Percentiles rank a stretch among this genome's conserved stretches.
These are phyloP conservation scores for Citrus mangshanensis DNA, from an alignment of 345 rosid genomes.

Conservation along the genomic window DNA sequence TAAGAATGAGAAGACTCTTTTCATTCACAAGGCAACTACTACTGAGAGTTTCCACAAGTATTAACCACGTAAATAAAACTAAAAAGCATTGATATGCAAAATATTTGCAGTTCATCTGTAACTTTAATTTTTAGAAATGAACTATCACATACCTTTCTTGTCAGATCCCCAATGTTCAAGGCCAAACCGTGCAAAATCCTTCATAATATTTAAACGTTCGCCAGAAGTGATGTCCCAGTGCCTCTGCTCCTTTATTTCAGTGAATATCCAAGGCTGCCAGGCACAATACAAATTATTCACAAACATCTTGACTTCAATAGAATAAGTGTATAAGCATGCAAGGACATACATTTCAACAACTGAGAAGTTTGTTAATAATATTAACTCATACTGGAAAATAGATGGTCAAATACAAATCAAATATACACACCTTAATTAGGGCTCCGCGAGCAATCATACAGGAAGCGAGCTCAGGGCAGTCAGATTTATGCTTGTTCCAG, in stretches of 20 bases:
- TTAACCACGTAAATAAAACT: background rate
- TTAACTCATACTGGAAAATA: background rate
- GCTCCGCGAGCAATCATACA: constrained; percentile 98
- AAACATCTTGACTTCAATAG: background rate
- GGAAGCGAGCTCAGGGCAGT: constrained; percentile 74
- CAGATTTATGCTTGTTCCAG: constrained; percentile 75
- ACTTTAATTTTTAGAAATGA: background rate
- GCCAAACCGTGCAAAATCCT: constrained; percentile 76
- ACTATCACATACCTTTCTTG: constrained; percentile 51
- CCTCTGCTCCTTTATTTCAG: constrained; percentile 95
- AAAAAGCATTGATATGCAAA: background rate
- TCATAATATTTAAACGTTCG: constrained; percentile 75
- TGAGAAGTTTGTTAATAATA: background rate
- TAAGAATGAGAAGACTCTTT: background rate
- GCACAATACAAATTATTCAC: constrained; percentile 6
- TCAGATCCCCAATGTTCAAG: constrained; percentile 98
- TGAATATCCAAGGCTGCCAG: constrained; percentile 95
- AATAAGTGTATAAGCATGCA: background rate
- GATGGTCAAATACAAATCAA: background rate
- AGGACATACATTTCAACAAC: background rate
- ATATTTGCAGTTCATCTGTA: background rate
- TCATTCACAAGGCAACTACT: background rate
- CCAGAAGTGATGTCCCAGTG: constrained; percentile 91
- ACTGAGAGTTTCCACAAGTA: background rate
- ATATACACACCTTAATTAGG: constrained; percentile 57